Conservation (phyloP, 345 rosid genomes). For the Cardamine resedifolia region DNA sequence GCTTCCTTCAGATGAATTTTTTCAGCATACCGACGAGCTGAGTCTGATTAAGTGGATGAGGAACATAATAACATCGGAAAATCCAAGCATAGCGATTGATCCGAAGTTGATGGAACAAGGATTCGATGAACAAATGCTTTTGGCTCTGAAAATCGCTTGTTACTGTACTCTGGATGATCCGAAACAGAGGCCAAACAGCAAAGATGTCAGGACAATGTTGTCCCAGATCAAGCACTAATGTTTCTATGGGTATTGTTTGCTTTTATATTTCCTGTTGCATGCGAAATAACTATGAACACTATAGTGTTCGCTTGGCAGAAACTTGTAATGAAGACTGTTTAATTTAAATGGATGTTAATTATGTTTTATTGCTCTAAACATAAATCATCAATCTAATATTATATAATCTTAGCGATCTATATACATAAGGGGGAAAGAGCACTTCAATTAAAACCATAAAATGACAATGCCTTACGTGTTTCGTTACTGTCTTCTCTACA, state of each 20-base stretch:
- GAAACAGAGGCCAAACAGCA: constrained; percentile 84
- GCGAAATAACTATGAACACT: constrained; percentile 5
- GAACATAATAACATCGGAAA: constrained; percentile 59
- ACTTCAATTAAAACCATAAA: background rate
- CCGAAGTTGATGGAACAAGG: constrained; percentile 55
- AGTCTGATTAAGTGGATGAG: constrained; percentile 79
- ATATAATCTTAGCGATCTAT: constrained; percentile 27
- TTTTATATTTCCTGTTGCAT: constrained; percentile 3
- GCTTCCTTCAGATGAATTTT: constrained; percentile 85
- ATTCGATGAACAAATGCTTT: constrained; percentile 71
- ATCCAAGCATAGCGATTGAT: constrained; percentile 69
- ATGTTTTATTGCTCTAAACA: constrained; percentile 25
- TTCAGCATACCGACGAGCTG: constrained; percentile 69
- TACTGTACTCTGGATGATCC: constrained; percentile 81
- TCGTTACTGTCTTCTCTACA: constrained; percentile 39
- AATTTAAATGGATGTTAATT: constrained; percentile 3
- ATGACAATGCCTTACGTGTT: background rate
- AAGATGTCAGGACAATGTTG: constrained; percentile 73
- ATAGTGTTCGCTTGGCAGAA: constrained; percentile 18
- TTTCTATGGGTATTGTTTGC: constrained; percentile 7
- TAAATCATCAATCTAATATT: constrained; percentile 23
- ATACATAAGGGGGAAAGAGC: background rate
- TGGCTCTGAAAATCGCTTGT: constrained; percentile 79
- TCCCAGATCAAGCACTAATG: constrained; percentile 52
- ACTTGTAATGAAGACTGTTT: constrained; percentile 21